Evolutionary conservation across 164 flowering plant genomes (phyloP), one percentile per base, ranked within the genome.

Genomic region (Taxillus chinensis): DNA sequence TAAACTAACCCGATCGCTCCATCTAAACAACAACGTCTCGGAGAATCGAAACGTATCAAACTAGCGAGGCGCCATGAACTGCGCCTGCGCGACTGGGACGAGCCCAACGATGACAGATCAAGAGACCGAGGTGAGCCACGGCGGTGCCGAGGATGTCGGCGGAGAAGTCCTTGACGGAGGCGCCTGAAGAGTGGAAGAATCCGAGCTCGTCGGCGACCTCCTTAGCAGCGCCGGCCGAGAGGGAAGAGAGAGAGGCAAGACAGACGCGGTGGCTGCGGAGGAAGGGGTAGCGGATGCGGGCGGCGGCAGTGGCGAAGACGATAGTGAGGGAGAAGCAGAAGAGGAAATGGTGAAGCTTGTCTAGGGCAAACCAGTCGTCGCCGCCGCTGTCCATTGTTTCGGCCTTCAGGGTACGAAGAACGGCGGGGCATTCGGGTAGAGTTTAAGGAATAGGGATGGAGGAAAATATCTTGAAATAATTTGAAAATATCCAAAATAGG

Each of bases 181-280:
- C 96, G 2, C 98, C 96, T 38, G 89, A 77, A 52, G 98, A 92
- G 12, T 63, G 61, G 79, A 90, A 87, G 61, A 77, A 45, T 0
- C 93, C 93, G 17, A 92, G 50, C 52, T 92, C 86, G 66, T 90
- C 96, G 51, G 87, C 98, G 39, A 69, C 74, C 73, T 90, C 98
- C 68, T 92, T 92, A 67, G 83, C 87, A n/a, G 84, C 93, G 62
- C 96, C 98, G 71, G 84, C 92, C 17, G 66, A 14, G 16, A 84
- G 78, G 17, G 96, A 89, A 11, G 64, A 55, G 4, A 80, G 45
- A 49, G 87, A 80, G 45, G 83, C 95, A 59, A 90, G 5, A 66
- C 69, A 67, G 61, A 81, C 64, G 65, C 80, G 71, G 74, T 80
- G 72, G 53, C 80, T 72, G n/a, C 86, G 79, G n/a, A 90, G 70